Evolutionary conservation across 129 eudicot species (phyloP).

Genomic region (Saposhnikovia divaricata): DNA sequence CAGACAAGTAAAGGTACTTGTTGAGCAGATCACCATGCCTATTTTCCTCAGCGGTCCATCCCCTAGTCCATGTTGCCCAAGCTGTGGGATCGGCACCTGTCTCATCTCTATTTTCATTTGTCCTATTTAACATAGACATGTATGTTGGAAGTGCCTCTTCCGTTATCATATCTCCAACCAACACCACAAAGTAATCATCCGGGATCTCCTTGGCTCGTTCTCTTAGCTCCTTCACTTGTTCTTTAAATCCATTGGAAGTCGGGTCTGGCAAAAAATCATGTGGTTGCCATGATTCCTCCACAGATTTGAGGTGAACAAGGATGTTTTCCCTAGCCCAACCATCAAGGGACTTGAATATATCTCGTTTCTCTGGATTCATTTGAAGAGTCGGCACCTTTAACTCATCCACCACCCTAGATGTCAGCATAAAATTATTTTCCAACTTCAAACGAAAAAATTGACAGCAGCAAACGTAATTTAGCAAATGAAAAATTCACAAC

Average conservation of each 20-base stretch:
- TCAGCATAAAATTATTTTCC: no score
- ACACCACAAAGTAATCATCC: background rate
- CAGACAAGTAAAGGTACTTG: background rate
- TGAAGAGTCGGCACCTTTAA: background rate
- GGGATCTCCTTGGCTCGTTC: background rate
- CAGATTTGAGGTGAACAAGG: background rate
- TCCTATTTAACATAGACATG: background rate
- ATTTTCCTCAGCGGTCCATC: background rate
- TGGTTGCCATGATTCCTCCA: background rate
- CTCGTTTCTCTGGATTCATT: background rate
- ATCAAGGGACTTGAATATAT: background rate
- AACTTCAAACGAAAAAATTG: no score
- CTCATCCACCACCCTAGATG: background rate
- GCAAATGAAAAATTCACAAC: no score
- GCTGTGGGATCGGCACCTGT: background rate
- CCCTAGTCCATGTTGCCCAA: background rate
- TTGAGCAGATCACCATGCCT: background rate
- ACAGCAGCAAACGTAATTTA: no score
- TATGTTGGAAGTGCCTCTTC: background rate
- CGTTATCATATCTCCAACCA: background rate
- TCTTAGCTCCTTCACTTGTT: background rate
- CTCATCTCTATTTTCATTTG: background rate
- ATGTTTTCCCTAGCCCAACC: background rate
- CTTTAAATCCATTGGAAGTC: background rate
- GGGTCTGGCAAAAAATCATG: background rate